Evolutionary conservation across 257 asterid genomes (phyloP), one percentile per base, ranked within the genome.

Genomic region (Plectranthus barbatus): DNA sequence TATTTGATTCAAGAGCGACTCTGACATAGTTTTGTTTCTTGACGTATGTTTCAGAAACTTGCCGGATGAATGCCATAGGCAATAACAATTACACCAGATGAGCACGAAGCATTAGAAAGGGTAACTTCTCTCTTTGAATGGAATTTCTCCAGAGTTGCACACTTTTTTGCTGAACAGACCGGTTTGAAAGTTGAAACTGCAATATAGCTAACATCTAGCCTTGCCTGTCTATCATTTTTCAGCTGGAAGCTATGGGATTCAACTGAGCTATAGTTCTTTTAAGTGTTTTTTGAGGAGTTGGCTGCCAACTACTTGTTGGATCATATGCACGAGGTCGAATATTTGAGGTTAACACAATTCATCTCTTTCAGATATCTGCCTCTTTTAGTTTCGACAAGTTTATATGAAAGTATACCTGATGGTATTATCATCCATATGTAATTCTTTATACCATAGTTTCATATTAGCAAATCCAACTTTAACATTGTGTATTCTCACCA

Each of bases 301-400:
- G 96, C 97, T 41, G 97, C 97, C 11, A 90, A 90, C 74, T 90
- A 87, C 74, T 96, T 90, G n/a, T 79, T 90, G 64, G 97, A 90
- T 79, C 95, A 90, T 60, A 80, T 78, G 56, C 88, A 87, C 19
- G 96, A 90, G 80, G 83, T 87, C 58, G 91, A 87, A n/a, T n/a
- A n/a, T n/a, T n/a, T n/a, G n/a, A n/a, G n/a, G n/a, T n/a, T n/a
- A n/a, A n/a, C n/a, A n/a, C n/a, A n/a, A n/a, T n/a, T n/a, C n/a
- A n/a, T n/a, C n/a, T n/a, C n/a, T n/a, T n/a, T n/a, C n/a, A n/a
- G n/a, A n/a, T n/a, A n/a, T n/a, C n/a, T n/a, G n/a, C n/a, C n/a
- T n/a, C n/a, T n/a, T n/a, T n/a, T n/a, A n/a, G n/a, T n/a, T n/a
- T n/a, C n/a, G n/a, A n/a, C n/a, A n/a, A n/a, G n/a, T n/a, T n/a